phyloP scores from a whole-genome alignment of 352 stramenopile genomes.

The Globisporangium iwayamae region DNA sequence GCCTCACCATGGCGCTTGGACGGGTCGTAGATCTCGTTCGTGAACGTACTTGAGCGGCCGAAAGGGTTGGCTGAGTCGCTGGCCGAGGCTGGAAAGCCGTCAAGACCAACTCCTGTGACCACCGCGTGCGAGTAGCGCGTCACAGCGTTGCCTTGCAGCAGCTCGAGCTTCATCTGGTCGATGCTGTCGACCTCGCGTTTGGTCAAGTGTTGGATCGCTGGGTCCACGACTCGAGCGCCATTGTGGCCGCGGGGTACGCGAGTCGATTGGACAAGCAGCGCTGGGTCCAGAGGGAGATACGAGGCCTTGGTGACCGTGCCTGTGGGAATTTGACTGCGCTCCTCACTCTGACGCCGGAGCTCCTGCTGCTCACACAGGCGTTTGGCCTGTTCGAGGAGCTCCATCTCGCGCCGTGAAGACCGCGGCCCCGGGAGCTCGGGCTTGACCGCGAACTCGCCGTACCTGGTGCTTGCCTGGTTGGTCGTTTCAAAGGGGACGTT shows the following conservation, averaged over 20 bases:
- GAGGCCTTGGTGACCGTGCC: constrained; percentile 34
- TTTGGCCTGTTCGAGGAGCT: constrained; percentile 40
- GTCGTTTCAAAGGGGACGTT: constrained; percentile 47
- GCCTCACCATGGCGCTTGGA: constrained; percentile 67
- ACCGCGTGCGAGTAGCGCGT: constrained; percentile 74
- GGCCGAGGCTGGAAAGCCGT: constrained; percentile 40
- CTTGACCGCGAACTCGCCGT: constrained; percentile 37
- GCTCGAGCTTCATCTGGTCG: constrained; percentile 63
- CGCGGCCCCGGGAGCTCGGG: constrained; percentile 29
- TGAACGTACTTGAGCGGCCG: constrained; percentile 62
- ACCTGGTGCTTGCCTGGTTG: constrained; percentile 45
- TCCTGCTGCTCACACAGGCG: constrained; percentile 34
- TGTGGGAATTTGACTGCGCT: constrained; percentile 18
- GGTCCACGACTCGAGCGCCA: constrained; percentile 43
- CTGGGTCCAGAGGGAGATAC: constrained; percentile 32
- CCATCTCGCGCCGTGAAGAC: constrained; percentile 37
- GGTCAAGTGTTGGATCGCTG: constrained; percentile 52
- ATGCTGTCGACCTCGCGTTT: constrained; percentile 68
- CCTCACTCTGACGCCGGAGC: constrained; percentile 23
- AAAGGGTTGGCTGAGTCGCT: constrained; percentile 63
- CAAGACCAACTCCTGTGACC: constrained; percentile 45
- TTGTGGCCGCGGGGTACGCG: constrained; percentile 57
- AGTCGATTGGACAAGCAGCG: constrained; percentile 24
- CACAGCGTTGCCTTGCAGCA: constrained; percentile 36
- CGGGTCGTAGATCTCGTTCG: constrained; percentile 63